These are phyloP conservation scores for Parmelia sp. DNA, from an alignment of 495 filamentous ascomycete species.

Conservation along the genomic window DNA sequence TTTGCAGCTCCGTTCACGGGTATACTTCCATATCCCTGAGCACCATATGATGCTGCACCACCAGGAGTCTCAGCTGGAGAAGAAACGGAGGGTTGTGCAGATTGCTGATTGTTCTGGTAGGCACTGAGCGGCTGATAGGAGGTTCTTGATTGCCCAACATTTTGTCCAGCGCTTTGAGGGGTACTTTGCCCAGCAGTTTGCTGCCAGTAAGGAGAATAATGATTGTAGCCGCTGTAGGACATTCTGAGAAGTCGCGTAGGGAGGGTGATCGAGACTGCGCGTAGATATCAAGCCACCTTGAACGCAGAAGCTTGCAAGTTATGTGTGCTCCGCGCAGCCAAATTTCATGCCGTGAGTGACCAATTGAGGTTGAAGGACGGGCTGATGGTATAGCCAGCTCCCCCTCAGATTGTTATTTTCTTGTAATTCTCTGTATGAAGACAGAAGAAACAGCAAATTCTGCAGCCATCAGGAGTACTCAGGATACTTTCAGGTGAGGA, in stretches of 20 bases:
- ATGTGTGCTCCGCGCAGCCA: neutral
- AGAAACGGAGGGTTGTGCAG: neutral
- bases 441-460: too few species aligned
- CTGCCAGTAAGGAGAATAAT: constrained; percentile 21
- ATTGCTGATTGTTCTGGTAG: constrained; percentile 17
- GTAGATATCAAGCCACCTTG: neutral
- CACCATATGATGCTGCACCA: constrained; percentile 11
- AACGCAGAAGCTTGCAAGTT: neutral
- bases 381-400: neutral
- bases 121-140: constrained; percentile 17
- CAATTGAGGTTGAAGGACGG: neutral
- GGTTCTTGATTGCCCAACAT: neutral
- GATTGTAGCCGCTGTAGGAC: constrained; percentile 17
- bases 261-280: neutral
- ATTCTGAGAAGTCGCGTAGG: neutral
- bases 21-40: constrained; percentile 11
- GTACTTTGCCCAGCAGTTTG: constrained; percentile 1
- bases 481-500: neutral
- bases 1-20: neutral
- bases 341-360: neutral
- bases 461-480: neutral
- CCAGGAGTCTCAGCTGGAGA: constrained; percentile 5
- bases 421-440: neutral
- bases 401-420: too few species aligned
- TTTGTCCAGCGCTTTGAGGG: constrained; percentile 11